Conservation (phyloP, 495 filamentous ascomycete species). For the Aspergillus homomorphus region DNA sequence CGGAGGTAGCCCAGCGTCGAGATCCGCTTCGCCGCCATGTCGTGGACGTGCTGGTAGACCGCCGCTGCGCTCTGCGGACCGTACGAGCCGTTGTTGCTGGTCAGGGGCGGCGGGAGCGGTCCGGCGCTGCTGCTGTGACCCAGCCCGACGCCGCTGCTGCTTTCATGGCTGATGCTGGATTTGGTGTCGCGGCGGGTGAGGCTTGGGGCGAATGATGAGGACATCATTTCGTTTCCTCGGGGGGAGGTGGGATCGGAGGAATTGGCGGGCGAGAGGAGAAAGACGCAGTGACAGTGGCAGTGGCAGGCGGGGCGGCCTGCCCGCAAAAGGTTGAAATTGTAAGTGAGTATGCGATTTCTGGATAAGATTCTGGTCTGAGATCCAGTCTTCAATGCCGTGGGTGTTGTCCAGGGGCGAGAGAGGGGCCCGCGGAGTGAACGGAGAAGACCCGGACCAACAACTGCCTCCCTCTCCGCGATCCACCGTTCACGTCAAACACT, state of each 20-base stretch:
- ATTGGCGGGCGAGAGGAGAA: background rate
- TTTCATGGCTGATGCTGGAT: constrained; percentile 3
- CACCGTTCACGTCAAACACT: background rate
- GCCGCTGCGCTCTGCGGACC: constrained; percentile 61
- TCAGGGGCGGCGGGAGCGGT: constrained; percentile 28
- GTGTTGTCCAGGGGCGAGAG: background rate
- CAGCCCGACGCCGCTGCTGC: background rate
- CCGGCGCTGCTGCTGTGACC: constrained; percentile 9
- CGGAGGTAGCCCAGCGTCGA: constrained; percentile 92
- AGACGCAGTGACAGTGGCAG: background rate
- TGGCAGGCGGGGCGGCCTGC: background rate
- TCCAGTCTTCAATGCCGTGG: background rate
- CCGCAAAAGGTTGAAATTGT: background rate
- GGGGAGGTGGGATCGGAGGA: background rate
- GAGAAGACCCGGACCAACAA: background rate
- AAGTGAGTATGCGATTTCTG: background rate
- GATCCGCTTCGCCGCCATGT: constrained; percentile 86
- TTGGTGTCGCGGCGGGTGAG: constrained; percentile 3
- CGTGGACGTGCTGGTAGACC: constrained; percentile 82
- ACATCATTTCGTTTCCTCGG: background rate
- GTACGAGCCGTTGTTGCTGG: constrained; percentile 35
- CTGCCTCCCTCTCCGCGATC: background rate
- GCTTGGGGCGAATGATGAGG: constrained; percentile 1
- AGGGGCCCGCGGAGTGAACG: background rate
- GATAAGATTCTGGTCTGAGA: background rate